Conservation (phyloP, 2,329 filamentous ascomycete species). For the Aspergillus ustus region DNA sequence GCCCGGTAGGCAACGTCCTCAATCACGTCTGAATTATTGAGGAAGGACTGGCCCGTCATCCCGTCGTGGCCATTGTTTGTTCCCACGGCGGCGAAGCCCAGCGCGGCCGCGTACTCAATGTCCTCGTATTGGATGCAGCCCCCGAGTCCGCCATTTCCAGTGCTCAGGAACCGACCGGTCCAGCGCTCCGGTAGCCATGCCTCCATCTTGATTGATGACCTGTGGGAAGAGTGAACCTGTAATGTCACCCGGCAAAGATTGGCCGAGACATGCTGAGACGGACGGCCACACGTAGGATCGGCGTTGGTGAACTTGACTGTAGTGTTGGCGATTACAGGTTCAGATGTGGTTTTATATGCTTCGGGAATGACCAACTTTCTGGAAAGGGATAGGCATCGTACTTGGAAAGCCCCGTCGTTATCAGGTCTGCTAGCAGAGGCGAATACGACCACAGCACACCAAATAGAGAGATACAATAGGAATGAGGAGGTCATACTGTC, state of each 20-base stretch:
- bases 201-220: slow-evolving; percentile 8
- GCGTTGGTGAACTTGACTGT: no score
- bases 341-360: no score
- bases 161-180: slow-evolving; percentile 12
- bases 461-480: no score
- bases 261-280: background rate
- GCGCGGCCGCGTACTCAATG: slow-evolving; percentile 11
- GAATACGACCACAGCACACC: no score
- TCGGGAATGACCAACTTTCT: no score
- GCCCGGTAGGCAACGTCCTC: slow-evolving; percentile 18
- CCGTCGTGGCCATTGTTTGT: slow-evolving; percentile 20
- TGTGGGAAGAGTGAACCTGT: background rate
- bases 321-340: no score
- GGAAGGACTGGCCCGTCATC: slow-evolving; percentile 4
- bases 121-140: slow-evolving; percentile 20
- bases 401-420: no score
- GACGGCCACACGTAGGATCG: no score
- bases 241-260: slow-evolving; percentile 4
- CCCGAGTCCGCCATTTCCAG: slow-evolving; percentile 17
- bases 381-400: no score
- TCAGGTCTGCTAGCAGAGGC: no score
- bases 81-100: slow-evolving; percentile 16
- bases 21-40: slow-evolving; percentile 2
- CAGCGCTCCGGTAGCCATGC: slow-evolving; percentile 15
- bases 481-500: no score